Percentiles rank a stretch among this genome's conserved stretches.
These are phyloP conservation scores for Misopates orontium DNA, from an alignment of 257 asterid genomes.

Conservation along the genomic window DNA sequence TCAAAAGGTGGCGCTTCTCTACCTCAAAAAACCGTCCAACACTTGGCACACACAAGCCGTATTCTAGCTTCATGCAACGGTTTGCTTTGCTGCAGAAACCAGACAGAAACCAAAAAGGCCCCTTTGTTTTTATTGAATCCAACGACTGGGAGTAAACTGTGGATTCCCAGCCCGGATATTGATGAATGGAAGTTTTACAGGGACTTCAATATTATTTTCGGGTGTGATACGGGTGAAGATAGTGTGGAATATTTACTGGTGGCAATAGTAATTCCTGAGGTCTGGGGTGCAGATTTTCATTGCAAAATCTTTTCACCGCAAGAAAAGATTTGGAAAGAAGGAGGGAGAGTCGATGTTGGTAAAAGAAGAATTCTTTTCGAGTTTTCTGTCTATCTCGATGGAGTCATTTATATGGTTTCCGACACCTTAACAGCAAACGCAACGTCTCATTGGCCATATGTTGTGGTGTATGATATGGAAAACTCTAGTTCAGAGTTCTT, in stretches of 20 bases:
- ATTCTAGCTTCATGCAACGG: constrained; percentile 20
- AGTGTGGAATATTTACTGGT: background rate
- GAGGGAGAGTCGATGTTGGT: constrained; percentile 4
- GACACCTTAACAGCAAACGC: background rate
- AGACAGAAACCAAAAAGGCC: accelerated
- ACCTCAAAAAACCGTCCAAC: background rate
- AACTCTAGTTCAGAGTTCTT: background rate
- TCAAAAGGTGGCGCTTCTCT: background rate
- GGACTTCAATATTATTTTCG: constrained; percentile 3
- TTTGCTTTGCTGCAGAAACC: constrained; percentile 10
- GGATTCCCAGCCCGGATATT: background rate
- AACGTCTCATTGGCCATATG: constrained; percentile 1
- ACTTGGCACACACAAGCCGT: background rate
- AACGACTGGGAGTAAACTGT: background rate
- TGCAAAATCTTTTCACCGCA: constrained; percentile 2
- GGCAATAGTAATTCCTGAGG: background rate
- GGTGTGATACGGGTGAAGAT: background rate
- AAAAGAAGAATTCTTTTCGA: background rate
- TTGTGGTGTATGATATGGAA: constrained; percentile 11
- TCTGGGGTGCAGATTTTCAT: background rate
- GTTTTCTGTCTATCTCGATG: background rate
- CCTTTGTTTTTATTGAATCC: constrained; percentile 15
- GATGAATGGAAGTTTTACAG: background rate
- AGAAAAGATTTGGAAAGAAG: constrained; percentile 5
- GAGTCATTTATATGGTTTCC: constrained; percentile 17